A percentile compares a stretch with the other conserved stretches of the same genome.
phyloP scores from a whole-genome alignment of 75 land plant genomes.

The Larix kaempferi region DNA sequence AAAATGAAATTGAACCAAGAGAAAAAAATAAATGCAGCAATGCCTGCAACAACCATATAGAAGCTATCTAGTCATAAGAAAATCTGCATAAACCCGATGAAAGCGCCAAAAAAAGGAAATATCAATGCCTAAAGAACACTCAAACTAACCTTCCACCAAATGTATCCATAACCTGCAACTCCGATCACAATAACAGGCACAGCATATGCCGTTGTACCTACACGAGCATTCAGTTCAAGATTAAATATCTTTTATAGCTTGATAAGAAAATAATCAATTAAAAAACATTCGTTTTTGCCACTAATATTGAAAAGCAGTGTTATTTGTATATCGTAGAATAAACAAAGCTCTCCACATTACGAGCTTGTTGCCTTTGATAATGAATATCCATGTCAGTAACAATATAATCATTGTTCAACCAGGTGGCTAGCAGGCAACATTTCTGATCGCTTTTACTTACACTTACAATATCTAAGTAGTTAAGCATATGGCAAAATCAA shows the following conservation, averaged over 20 bases:
- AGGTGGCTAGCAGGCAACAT: too few species aligned
- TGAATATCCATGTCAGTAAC: too few species aligned
- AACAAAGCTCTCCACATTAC: background rate
- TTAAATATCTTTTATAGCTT: background rate
- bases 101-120: background rate
- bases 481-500: background rate
- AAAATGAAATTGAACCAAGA: background rate
- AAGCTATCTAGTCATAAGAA: background rate
- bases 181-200: conserved; percentile 50
- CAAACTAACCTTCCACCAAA: conserved; percentile 79
- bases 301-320: background rate
- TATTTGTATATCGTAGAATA: background rate
- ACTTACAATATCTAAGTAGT: background rate
- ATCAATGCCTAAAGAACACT: background rate
- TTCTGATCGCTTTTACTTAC: background rate
- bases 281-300: background rate
- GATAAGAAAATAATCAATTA: background rate
- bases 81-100: background rate
- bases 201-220: conserved; percentile 49
- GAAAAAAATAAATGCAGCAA: background rate
- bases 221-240: background rate
- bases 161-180: conserved; percentile 72
- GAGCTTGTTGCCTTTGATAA: background rate
- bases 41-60: background rate
- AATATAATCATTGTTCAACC: too few species aligned